Evolutionary conservation across 495 filamentous ascomycete species (phyloP).

Genomic region (Saxispiralis lemnorum): DNA sequence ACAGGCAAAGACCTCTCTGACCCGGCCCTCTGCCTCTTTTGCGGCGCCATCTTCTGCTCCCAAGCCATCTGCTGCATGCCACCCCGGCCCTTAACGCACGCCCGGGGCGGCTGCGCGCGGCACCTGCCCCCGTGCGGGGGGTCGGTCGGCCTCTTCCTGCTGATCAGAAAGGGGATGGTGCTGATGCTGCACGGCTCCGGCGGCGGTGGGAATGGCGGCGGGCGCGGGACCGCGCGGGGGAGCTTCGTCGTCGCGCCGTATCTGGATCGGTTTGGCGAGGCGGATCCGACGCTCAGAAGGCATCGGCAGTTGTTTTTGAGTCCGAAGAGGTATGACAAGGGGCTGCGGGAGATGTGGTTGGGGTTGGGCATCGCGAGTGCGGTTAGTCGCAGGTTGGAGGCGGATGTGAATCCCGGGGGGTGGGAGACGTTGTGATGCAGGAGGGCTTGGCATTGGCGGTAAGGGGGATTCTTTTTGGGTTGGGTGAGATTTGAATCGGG

Average conservation of each 20-base stretch:
- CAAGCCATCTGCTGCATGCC: slow-evolving; percentile 81
- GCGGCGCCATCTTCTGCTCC: slow-evolving; percentile 85
- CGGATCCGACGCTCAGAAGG: slow-evolving; percentile 64
- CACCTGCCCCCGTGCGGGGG: slow-evolving; percentile 77
- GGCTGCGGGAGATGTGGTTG: slow-evolving; percentile 75
- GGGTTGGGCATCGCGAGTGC: slow-evolving; percentile 71
- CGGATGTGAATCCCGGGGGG: slow-evolving; percentile 86
- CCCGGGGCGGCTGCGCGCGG: slow-evolving; percentile 68
- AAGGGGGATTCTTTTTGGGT: too few species aligned
- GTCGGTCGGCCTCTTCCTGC: slow-evolving; percentile 80
- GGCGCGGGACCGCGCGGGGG: not conserved
- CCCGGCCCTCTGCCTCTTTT: slow-evolving; percentile 83
- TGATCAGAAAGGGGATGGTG: slow-evolving; percentile 84
- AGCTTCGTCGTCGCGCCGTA: slow-evolving; percentile 80
- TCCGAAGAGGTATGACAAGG: slow-evolving; percentile 77
- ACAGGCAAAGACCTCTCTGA: slow-evolving; percentile 81
- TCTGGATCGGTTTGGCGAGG: slow-evolving; percentile 86
- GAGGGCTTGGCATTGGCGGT: too few species aligned
- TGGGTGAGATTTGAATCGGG: too few species aligned
- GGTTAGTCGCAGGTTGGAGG: slow-evolving; percentile 76
- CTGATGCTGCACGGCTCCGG: slow-evolving; percentile 56
- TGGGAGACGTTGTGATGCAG: slow-evolving; percentile 56
- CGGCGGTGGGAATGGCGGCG: too few species aligned
- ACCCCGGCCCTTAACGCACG: slow-evolving; percentile 28
- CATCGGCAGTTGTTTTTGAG: slow-evolving; percentile 76